Evolutionary conservation across 1,284 basidiomycete species (phyloP), one percentile per base, ranked within the genome.

Genomic region (Boletus semigastroideus): DNA sequence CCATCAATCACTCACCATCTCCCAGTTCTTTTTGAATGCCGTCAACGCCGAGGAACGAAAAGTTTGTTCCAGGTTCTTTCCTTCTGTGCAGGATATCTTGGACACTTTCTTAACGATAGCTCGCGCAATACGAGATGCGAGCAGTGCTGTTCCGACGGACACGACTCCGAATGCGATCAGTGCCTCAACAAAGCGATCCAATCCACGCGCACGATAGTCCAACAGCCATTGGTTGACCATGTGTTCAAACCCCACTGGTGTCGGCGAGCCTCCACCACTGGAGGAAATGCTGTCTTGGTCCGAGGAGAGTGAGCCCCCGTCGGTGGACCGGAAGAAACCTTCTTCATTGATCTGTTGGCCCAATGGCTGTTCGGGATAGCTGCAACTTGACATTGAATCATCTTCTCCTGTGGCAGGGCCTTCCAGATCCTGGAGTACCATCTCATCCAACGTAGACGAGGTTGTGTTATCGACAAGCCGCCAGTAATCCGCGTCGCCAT

Each of bases 1-100:
- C 12, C 5, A 5, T 17, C 4, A 43, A 46, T n/a, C 28, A 52
- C 66, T 49, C 33, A 71, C 65, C 41, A 10, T 19, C n/a, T 54
- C 43, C 68, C 68, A 69, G 33, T 48, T 45, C 1, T 45, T 41
- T 28, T 52, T 56, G 48, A 67, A 71, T 27, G 41, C 31, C n/a
- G 38, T 47, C 51, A 69, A 39, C 14, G 52, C 48, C 4, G 53
- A 33, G 42, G 33, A 30, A 17, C 67, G 64, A 45, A 67, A 20
- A 10, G 53, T 30, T 8, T 25, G 46, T 5, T 65, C 52, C n/a
- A 67, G 31, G 20, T 10, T 22, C 34, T 48, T 58, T 19, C 53
- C 58, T 40, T 64, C 51, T 14, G 4, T 43, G 33, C 45, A 27
- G 4, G 60, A 68, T 11, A n/a, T 17, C 20, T 45, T 53, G 11